Conservation (phyloP, 2,329 filamentous ascomycete species). For the Claviceps fusiformis region DNA sequence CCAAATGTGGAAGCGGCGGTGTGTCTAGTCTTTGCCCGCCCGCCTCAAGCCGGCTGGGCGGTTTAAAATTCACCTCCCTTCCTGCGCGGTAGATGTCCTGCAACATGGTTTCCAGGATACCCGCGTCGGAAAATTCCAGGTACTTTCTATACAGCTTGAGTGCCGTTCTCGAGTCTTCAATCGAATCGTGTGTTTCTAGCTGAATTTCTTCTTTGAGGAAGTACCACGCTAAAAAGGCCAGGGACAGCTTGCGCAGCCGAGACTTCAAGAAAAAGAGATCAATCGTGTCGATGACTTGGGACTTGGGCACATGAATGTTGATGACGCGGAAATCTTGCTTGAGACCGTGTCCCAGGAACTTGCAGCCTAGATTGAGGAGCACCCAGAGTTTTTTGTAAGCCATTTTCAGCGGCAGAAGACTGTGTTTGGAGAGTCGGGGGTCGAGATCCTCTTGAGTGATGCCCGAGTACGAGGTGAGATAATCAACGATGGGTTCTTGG, state of each 20-base stretch:
- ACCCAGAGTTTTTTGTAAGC: slow-evolving; percentile 99
- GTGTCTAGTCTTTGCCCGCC: slow-evolving; percentile 37
- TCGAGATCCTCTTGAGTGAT: slow-evolving; percentile 80
- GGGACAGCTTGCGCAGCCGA: slow-evolving; percentile 71
- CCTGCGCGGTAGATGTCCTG: slow-evolving; percentile 64
- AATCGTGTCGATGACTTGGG: slow-evolving; percentile 88
- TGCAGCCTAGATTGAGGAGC: slow-evolving; percentile 81
- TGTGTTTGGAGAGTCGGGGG: slow-evolving; percentile 61
- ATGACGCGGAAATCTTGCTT: slow-evolving; percentile 95
- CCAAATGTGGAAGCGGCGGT: slow-evolving; percentile 30
- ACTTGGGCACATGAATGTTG: slow-evolving; percentile 87
- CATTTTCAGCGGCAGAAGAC: slow-evolving; percentile 73
- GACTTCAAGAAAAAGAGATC: slow-evolving; percentile 76
- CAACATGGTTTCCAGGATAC: slow-evolving; percentile 69
- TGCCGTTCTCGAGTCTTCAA: slow-evolving; percentile 87
- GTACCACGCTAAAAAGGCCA: slow-evolving; percentile 85
- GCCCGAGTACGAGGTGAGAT: slow-evolving; percentile 86
- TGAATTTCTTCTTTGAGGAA: slow-evolving; percentile 92
- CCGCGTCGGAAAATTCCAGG: slow-evolving; percentile 75
- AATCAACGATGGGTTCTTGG: slow-evolving; percentile 84
- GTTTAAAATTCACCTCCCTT: slow-evolving; percentile 36
- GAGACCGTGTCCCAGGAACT: slow-evolving; percentile 86
- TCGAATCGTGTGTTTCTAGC: slow-evolving; percentile 80
- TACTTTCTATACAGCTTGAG: slow-evolving; percentile 82
- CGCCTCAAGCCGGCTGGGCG: slow-evolving; percentile 32